phyloP scores from a whole-genome alignment of 2,329 filamentous ascomycete genomes.

The Polytolypa hystricis region DNA sequence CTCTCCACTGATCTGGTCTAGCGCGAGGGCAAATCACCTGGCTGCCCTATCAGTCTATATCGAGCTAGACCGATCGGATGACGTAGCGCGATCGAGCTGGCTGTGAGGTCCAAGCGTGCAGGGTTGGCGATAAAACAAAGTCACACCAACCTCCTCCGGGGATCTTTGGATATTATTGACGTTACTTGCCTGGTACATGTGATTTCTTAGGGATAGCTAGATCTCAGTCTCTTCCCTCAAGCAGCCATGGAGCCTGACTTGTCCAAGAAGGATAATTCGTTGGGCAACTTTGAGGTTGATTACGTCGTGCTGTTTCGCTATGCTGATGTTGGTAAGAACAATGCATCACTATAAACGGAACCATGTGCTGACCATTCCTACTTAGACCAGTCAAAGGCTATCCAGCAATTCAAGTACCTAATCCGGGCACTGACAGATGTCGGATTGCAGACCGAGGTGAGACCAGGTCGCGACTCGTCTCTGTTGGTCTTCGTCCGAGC shows the following conservation, averaged over 20 bases:
- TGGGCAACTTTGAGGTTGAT: slow-evolving; percentile 61
- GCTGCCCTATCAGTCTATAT: neutral
- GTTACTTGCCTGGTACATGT: too few relatives aligned
- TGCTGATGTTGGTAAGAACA: slow-evolving; percentile 52
- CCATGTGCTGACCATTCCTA: slow-evolving; percentile 9
- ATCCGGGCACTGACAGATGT: slow-evolving; percentile 63
- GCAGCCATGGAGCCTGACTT: slow-evolving; percentile 1
- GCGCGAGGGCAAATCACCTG: neutral
- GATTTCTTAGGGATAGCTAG: too few relatives aligned
- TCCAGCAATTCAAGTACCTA: slow-evolving; percentile 66
- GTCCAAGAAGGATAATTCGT: neutral
- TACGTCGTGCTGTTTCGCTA: slow-evolving; percentile 78
- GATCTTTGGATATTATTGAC: too few relatives aligned
- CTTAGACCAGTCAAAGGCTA: slow-evolving; percentile 56
- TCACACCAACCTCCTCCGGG: too few relatives aligned
- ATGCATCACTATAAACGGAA: slow-evolving; percentile 1
- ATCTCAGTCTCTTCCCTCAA: too few relatives aligned
- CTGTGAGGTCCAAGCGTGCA: too few relatives aligned
- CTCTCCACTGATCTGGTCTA: too few relatives aligned
- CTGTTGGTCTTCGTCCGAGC: slow-evolving; percentile 76
- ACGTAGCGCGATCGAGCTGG: too few relatives aligned
- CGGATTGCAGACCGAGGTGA: slow-evolving; percentile 80
- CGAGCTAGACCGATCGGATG: neutral
- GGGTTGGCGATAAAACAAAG: too few relatives aligned
- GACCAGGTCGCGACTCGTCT: slow-evolving; percentile 62